A percentile compares a stretch with the other conserved stretches of the same genome.
phyloP scores from a whole-genome alignment of 495 filamentous ascomycete genomes.

The Astrocystis sublimbata region DNA sequence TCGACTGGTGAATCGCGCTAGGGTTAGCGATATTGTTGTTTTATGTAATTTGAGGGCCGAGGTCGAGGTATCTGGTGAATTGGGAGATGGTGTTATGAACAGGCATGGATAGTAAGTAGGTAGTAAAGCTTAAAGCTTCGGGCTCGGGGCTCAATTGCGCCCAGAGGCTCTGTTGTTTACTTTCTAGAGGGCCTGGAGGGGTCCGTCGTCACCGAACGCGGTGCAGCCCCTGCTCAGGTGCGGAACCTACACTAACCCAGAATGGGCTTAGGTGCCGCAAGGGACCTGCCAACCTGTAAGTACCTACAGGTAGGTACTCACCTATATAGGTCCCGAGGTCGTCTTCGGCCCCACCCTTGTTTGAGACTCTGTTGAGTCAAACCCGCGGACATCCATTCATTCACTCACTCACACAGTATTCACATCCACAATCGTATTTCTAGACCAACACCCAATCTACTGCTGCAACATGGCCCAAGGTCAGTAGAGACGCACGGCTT shows the following conservation, averaged over 20 bases:
- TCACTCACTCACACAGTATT: background rate
- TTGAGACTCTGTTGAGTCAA: slow-evolving; percentile 12
- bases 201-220: slow-evolving; percentile 1
- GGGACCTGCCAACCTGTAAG: no score
- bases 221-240: slow-evolving; percentile 2
- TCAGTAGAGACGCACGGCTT: slow-evolving; percentile 34
- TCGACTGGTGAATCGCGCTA: background rate
- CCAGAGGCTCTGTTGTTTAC: slow-evolving; percentile 13
- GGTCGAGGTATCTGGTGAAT: background rate
- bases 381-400: slow-evolving; percentile 4
- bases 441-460: background rate
- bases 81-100: background rate
- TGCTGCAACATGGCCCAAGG: slow-evolving; percentile 31
- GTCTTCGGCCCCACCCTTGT: slow-evolving; percentile 4
- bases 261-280: background rate
- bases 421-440: background rate
- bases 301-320: background rate
- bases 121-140: background rate
- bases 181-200: slow-evolving; percentile 8
- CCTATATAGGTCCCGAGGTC: background rate
- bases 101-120: background rate
- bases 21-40: background rate
- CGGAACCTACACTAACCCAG: background rate
- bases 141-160: background rate
- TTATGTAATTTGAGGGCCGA: background rate